phyloP scores from a whole-genome alignment of 2,329 filamentous ascomycete species.

The Cercospora sp. region DNA sequence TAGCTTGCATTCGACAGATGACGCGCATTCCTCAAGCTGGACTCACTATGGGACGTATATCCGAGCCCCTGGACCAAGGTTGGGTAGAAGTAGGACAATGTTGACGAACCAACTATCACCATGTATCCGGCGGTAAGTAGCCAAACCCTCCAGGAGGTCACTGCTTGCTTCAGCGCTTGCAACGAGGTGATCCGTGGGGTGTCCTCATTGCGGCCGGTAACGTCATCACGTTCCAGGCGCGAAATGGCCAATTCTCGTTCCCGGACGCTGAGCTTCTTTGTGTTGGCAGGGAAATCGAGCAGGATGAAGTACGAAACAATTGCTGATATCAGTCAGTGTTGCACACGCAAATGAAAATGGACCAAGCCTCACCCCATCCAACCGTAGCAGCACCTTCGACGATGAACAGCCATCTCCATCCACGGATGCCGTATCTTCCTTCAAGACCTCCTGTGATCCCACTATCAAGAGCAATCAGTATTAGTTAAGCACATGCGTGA shows the following conservation, averaged over 20 bases:
- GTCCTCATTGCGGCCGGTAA: conserved; percentile 39
- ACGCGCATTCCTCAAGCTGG: neutral
- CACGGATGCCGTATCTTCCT: conserved; percentile 42
- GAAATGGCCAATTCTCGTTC: conserved; percentile 48
- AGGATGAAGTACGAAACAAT: conserved; percentile 49
- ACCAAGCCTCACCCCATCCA: conserved; percentile 32
- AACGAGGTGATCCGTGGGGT: conserved; percentile 40
- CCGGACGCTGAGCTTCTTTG: conserved; percentile 44
- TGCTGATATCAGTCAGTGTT: conserved; percentile 26
- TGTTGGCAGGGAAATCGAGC: conserved; percentile 53
- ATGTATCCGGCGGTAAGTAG: conserved; percentile 54
- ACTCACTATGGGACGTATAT: conserved; percentile 42
- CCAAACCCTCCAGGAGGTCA: conserved; percentile 51
- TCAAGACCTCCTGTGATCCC: conserved; percentile 40
- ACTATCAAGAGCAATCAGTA: no score
- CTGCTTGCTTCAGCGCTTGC: conserved; percentile 43
- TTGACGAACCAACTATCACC: conserved; percentile 52
- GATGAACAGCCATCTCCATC: conserved; percentile 48
- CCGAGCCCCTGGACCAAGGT: conserved; percentile 55
- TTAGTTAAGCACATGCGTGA: no score
- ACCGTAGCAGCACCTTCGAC: conserved; percentile 48
- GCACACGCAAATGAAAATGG: no score
- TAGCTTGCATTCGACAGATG: neutral
- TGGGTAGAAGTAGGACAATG: conserved; percentile 57
- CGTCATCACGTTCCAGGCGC: conserved; percentile 48